These are phyloP conservation scores for Malassezia dermatis DNA, from an alignment of 1,284 basidiomycete genomes.

Conservation along the genomic window DNA sequence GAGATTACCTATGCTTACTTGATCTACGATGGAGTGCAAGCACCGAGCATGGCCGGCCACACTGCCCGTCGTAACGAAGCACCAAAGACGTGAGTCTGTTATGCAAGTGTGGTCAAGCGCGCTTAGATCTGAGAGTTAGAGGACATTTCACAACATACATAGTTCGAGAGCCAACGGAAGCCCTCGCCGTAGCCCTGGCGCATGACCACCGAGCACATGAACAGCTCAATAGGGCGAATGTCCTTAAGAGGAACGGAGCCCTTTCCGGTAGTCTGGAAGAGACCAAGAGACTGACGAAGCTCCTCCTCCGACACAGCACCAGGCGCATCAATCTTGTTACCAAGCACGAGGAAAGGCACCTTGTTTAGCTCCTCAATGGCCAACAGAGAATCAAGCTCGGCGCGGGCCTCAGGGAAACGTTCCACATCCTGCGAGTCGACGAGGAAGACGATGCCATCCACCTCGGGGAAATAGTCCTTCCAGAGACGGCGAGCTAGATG, in stretches of 20 bases:
- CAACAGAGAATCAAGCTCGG: conserved; percentile 87
- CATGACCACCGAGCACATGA: conserved; percentile 99
- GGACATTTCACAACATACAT: conserved; percentile 53
- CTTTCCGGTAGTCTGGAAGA: conserved; percentile 99
- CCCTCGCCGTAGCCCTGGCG: conserved; percentile 97
- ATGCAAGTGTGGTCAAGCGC: background rate
- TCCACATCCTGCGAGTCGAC: conserved; percentile 95
- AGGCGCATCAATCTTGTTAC: conserved; percentile 99
- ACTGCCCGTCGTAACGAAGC: background rate
- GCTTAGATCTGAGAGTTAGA: background rate
- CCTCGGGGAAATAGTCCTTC: conserved; percentile 99
- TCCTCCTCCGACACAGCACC: conserved; percentile 97
- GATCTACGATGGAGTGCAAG: background rate
- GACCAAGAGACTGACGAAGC: conserved; percentile 81
- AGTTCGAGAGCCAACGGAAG: conserved; percentile 99
- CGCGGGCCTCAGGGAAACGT: conserved; percentile 89
- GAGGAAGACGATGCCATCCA: conserved; percentile 96
- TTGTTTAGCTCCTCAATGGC: conserved; percentile 71
- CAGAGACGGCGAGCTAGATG: conserved; percentile 81
- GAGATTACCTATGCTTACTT: conserved; percentile 2
- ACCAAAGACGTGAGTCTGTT: background rate
- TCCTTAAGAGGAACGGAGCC: conserved; percentile 93
- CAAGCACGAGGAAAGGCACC: conserved; percentile 95
- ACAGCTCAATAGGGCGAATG: conserved; percentile 96
- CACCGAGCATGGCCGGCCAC: too few species aligned